Evolutionary conservation across 192 early-diverging fungal genomes (phyloP).

Genomic region (Coemansia sp.): DNA sequence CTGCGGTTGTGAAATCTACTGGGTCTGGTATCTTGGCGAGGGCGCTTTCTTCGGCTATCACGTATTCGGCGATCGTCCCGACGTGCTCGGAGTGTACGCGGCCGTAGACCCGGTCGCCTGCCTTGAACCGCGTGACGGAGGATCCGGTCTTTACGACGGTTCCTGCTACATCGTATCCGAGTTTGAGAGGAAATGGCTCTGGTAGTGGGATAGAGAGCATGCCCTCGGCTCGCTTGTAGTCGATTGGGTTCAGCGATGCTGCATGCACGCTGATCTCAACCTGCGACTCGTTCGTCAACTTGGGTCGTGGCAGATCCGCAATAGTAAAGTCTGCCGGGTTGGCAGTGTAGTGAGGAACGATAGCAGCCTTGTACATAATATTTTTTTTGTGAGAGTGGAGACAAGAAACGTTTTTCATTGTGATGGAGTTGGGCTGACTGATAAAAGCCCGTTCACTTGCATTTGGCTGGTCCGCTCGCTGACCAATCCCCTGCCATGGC

Average conservation of each 20-base stretch:
- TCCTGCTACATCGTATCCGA: slow-evolving; percentile 59
- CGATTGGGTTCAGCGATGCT: slow-evolving; percentile 56
- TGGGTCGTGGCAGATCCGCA: slow-evolving; percentile 1
- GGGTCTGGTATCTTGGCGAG: slow-evolving; percentile 33
- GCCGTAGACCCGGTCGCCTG: slow-evolving; percentile 55
- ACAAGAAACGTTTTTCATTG: background rate
- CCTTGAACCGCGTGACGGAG: slow-evolving; percentile 34
- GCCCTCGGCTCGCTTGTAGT: slow-evolving; percentile 53
- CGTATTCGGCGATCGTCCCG: slow-evolving; percentile 40
- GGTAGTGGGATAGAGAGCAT: slow-evolving; percentile 27
- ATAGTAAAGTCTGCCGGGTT: slow-evolving; percentile 15
- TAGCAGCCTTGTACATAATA: slow-evolving; percentile 19
- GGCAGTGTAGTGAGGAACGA: slow-evolving; percentile 12
- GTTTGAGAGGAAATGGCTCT: slow-evolving; percentile 39
- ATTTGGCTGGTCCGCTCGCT: slow-evolving; percentile 10
- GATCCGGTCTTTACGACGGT: slow-evolving; percentile 39
- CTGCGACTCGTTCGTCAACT: slow-evolving; percentile 5
- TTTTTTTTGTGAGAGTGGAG: background rate
- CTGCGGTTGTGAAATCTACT: slow-evolving; percentile 44
- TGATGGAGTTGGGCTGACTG: background rate
- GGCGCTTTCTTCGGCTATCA: slow-evolving; percentile 17
- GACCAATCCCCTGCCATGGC: background rate
- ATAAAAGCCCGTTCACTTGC: slow-evolving; percentile 7
- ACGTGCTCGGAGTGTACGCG: slow-evolving; percentile 6
- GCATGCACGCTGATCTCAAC: slow-evolving; percentile 47